phyloP scores from a whole-genome alignment of 1,284 basidiomycete genomes.

The Pascua guehoae region DNA sequence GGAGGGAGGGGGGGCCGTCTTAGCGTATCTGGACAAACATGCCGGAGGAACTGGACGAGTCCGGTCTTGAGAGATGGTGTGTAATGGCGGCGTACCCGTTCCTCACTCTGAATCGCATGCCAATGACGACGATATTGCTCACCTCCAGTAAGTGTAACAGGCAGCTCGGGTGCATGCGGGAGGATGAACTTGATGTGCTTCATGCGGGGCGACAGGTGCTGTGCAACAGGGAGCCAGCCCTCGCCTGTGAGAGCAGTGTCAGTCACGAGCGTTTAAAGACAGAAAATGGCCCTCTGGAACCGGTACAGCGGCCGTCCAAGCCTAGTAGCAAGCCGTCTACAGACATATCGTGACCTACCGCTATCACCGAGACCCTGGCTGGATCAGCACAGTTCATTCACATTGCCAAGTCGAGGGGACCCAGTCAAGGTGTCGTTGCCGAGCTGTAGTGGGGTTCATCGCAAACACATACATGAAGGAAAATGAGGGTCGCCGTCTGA shows the following conservation, averaged over 20 bases:
- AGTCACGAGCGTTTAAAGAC: not conserved
- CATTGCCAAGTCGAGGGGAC: too few species aligned
- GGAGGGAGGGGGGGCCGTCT: not conserved
- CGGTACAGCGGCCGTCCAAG: too few species aligned
- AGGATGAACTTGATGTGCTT: slow-evolving; percentile 78
- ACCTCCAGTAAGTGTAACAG: slow-evolving; percentile 49
- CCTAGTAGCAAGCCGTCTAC: too few species aligned
- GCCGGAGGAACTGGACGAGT: too few species aligned
- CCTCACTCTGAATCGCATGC: not conserved
- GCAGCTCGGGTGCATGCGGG: slow-evolving; percentile 64
- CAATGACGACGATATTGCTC: slow-evolving; percentile 4
- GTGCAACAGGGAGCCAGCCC: slow-evolving; percentile 76
- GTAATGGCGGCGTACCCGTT: not conserved
- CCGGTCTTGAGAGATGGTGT: too few species aligned
- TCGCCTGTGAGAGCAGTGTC: slow-evolving; percentile 49
- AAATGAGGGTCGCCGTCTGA: slow-evolving; percentile 83
- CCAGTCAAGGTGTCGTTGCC: not conserved
- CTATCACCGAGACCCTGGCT: slow-evolving; percentile 41
- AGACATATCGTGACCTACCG: slow-evolving; percentile 19
- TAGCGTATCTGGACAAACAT: not conserved
- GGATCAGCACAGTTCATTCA: not conserved
- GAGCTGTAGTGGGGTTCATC: too few species aligned
- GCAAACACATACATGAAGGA: slow-evolving; percentile 66
- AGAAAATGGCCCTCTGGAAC: not conserved
- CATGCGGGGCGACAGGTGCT: slow-evolving; percentile 59